Evolutionary conservation across 352 stramenopile genomes (phyloP).

Genomic region (Globisporangium paddicum): DNA sequence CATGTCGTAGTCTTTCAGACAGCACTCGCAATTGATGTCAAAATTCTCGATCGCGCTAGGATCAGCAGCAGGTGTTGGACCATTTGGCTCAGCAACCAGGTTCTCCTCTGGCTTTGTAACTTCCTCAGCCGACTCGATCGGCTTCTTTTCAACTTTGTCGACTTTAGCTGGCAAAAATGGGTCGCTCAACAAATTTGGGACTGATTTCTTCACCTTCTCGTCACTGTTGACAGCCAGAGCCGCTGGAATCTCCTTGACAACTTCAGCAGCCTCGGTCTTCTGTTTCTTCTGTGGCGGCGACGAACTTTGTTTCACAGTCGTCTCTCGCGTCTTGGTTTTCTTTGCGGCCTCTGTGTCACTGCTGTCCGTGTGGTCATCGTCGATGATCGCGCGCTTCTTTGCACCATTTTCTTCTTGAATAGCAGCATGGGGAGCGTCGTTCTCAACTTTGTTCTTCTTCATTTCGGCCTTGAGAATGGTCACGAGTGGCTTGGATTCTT

Average conservation of each 20-base stretch:
- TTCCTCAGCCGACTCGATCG: slow-evolving; percentile 14
- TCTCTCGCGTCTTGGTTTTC: slow-evolving; percentile 3
- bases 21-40: slow-evolving; percentile 76
- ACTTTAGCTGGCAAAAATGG: background rate
- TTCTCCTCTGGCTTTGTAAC: background rate
- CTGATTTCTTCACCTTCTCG: background rate
- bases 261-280: background rate
- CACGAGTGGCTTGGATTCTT: background rate
- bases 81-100: background rate
- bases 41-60: slow-evolving; percentile 33
- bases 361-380: slow-evolving; percentile 56
- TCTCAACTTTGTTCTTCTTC: slow-evolving; percentile 24
- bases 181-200: background rate
- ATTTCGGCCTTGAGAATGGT: background rate
- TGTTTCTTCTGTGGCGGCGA: slow-evolving; percentile 16
- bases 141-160: slow-evolving; percentile 12
- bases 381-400: slow-evolving; percentile 62
- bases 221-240: background rate
- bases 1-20: slow-evolving; percentile 80
- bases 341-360: slow-evolving; percentile 22
- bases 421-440: background rate
- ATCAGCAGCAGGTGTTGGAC: background rate
- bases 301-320: slow-evolving; percentile 4
- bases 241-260: background rate
- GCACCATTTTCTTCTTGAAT: background rate